Evolutionary conservation across 2,329 filamentous ascomycete genomes (phyloP), one percentile per base, ranked within the genome.

Genomic region (Trichoderma pleuroti): DNA sequence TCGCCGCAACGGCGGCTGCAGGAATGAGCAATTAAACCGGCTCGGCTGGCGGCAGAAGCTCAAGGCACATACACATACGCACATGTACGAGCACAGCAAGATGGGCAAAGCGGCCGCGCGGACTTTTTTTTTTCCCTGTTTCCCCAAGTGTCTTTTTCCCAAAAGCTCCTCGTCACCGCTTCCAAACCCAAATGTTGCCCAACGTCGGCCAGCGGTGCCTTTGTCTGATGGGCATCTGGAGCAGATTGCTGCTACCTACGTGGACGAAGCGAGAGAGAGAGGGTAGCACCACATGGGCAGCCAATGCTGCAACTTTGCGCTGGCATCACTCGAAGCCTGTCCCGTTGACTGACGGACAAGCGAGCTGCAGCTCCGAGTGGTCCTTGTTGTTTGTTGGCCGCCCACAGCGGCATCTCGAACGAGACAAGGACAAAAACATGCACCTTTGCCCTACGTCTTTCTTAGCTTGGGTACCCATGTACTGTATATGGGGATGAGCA

Each of bases 271-370:
- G 34, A 67, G 32, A 59, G 64, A 34, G 34, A 67, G 32, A 56
- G 54, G 64, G 64, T 67, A 46, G 42, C 64, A 67, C 64, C 21
- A 42, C 65, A 52, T 68, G 46, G 42, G 36, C 32, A 65, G 28
- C 64, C 28, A 49, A 24, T 60, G 26, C 65, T 61, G 65, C 65
- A 68, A 68, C 65, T 42, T 68, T 68, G 65, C 65, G 65, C 36
- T 68, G 56, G 56, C 65, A 68, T 34, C 9, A 28, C 18, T 56
- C 26, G n/a, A 26, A 46, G 60, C 36, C 60, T 30, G 5, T 42
- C 16, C 49, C 7, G 36, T 46, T 56, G 52, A 18, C 54, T 67
- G 32, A 30, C 39, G 36, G 21, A n/a, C 36, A 59, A 46, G 26
- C 52, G 54, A 24, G 52, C 39, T 68, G 32, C 39, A 52, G 14